Evolutionary conservation across 2,329 filamentous ascomycete genomes (phyloP).

Genomic region (Cyphellophora europaea): DNA sequence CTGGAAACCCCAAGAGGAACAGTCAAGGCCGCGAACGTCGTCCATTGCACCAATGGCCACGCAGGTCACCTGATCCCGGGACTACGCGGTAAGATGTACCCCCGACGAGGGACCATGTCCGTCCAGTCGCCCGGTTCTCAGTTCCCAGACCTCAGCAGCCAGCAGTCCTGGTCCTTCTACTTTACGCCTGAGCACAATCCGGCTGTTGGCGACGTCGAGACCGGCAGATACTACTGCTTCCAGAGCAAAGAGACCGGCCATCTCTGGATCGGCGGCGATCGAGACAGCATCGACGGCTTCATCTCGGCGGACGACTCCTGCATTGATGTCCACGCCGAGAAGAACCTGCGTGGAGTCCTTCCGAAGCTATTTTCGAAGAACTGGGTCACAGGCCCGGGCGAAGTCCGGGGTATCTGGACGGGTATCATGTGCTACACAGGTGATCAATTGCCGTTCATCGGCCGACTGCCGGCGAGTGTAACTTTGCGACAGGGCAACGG

Average conservation of each 20-base stretch:
- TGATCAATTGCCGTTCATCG: conserved; percentile 21
- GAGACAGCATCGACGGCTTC: conserved; percentile 9
- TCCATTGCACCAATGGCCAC: conserved; percentile 35
- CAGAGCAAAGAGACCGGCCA: conserved; percentile 16
- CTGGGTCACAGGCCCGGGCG: conserved; percentile 1
- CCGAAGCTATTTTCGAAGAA: conserved; percentile 3
- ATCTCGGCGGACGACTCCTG: conserved; percentile 11
- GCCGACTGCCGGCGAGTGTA: conserved; percentile 11
- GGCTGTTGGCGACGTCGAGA: conserved; percentile 3
- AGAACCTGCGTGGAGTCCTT: conserved; percentile 2
- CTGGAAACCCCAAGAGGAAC: conserved; percentile 28
- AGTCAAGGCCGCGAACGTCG: conserved; percentile 24
- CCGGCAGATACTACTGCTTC: conserved; percentile 12
- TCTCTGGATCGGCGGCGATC: conserved; percentile 17
- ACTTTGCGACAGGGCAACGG: conserved; percentile 11
- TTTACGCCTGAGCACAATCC: conserved; percentile 3
- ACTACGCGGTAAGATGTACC: conserved; percentile 27
- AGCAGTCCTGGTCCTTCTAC: conserved; percentile 4
- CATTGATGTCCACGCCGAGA: conserved; percentile 1
- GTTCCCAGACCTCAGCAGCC: conserved; percentile 2
- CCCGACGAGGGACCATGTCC: conserved; percentile 34
- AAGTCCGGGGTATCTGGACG: conserved; percentile 20
- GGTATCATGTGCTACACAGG: conserved; percentile 23
- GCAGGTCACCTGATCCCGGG: conserved; percentile 31
- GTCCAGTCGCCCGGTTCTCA: conserved; percentile 23